These are phyloP conservation scores for Eutypa lata DNA, from an alignment of 2,329 filamentous ascomycete species.

Conservation along the genomic window DNA sequence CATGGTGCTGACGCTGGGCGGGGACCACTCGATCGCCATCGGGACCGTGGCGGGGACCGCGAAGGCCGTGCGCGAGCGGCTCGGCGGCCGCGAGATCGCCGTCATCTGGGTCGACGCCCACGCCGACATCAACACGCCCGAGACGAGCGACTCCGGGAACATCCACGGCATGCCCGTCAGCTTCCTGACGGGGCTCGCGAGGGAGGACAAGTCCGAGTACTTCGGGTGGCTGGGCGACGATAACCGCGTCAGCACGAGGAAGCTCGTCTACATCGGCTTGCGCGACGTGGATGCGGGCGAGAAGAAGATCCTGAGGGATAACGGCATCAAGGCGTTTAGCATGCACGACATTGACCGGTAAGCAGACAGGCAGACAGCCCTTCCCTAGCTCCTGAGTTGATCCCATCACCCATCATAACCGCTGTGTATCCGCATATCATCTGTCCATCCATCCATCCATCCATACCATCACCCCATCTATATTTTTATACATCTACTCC, in stretches of 20 bases:
- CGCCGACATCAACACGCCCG: constrained; percentile 95
- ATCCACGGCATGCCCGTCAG: constrained; percentile 97
- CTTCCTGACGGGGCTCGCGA: constrained; percentile 83
- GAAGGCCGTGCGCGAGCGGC: constrained; percentile 78
- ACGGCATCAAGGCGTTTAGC: constrained; percentile 92
- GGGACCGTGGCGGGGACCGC: constrained; percentile 87
- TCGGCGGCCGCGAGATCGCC: constrained; percentile 76
- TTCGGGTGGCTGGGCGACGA: constrained; percentile 88
- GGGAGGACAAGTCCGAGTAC: constrained; percentile 69
- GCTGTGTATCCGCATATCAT: no score
- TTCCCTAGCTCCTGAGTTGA: background rate
- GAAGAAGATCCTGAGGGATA: constrained; percentile 84
- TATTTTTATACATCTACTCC: no score
- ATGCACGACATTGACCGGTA: constrained; percentile 97
- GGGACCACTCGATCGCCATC: constrained; percentile 95
- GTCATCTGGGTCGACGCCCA: constrained; percentile 99
- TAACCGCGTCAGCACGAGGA: constrained; percentile 66
- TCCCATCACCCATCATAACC: background rate
- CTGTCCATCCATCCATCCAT: background rate
- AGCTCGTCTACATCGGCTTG: constrained; percentile 95
- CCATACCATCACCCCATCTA: no score
- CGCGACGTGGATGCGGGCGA: constrained; percentile 90
- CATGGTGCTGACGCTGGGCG: constrained; percentile 88
- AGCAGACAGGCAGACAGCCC: constrained; percentile 50
- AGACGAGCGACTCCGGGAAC: constrained; percentile 85